Evolutionary conservation across 441 rosid species (phyloP).

Genomic region (Viola pubescens): DNA sequence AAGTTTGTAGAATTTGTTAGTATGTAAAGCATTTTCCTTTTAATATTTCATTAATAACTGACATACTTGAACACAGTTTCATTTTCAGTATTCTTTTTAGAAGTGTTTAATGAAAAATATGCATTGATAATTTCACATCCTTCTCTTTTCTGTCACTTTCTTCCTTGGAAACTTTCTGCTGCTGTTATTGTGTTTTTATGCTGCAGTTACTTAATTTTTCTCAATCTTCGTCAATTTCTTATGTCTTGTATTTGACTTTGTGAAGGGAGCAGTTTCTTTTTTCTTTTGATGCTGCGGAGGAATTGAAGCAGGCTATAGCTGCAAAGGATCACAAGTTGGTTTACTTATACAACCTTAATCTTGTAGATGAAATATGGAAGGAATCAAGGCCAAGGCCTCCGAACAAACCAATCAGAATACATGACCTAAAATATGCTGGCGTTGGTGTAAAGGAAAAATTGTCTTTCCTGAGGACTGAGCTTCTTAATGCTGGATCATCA

Average conservation of each 20-base stretch:
- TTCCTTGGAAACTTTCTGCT: neutral
- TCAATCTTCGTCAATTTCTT: constrained; percentile 23
- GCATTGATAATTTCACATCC: neutral
- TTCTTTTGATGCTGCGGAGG: constrained; percentile 91
- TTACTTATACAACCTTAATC: constrained; percentile 60
- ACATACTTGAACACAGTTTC: too few relatives aligned
- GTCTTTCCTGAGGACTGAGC: constrained; percentile 55
- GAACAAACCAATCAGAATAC: constrained; percentile 64
- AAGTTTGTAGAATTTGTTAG: too few relatives aligned
- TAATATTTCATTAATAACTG: too few relatives aligned
- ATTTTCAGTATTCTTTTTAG: too few relatives aligned
- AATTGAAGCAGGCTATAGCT: constrained; percentile 71
- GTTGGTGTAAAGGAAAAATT: constrained; percentile 68
- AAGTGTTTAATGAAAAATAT: neutral
- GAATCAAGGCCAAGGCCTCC: constrained; percentile 82
- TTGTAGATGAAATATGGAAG: constrained; percentile 92
- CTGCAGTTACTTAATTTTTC: constrained; percentile 5
- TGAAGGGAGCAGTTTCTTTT: constrained; percentile 99
- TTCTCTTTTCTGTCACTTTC: neutral
- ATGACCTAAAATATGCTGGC: constrained; percentile 83
- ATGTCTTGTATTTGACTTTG: constrained; percentile 41
- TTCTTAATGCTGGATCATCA: constrained; percentile 64
- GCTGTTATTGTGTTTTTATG: neutral
- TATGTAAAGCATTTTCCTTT: too few relatives aligned
- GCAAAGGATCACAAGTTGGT: constrained; percentile 78